phyloP scores from a whole-genome alignment of 805 yeast genomes.

The Blastobotrys mokoenaii region DNA sequence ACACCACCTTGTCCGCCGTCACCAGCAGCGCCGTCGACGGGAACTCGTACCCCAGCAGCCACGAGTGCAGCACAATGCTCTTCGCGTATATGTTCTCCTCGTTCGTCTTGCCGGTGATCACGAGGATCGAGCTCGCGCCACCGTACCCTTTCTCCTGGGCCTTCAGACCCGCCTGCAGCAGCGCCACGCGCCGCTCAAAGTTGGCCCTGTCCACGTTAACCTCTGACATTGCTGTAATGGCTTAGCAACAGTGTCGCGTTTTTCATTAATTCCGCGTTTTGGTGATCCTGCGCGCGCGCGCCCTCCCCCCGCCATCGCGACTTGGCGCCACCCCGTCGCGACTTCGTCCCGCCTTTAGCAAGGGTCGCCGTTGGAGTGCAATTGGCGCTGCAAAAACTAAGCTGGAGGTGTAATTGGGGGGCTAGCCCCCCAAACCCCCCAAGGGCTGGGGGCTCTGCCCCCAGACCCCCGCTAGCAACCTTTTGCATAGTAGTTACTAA shows the following conservation, averaged over 20 bases:
- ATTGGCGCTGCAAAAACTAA: no score
- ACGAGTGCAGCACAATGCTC: conserved; percentile 75
- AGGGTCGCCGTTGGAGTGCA: no score
- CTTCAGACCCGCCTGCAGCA: conserved; percentile 19
- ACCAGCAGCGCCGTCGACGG: conserved; percentile 79
- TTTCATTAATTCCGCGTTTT: not conserved
- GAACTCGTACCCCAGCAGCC: conserved; percentile 92
- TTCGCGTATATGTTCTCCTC: conserved; percentile 86
- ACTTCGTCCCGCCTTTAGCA: no score
- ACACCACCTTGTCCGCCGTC: conserved; percentile 46
- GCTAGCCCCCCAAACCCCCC: no score
- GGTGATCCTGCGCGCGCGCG: not conserved
- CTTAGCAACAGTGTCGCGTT: not conserved
- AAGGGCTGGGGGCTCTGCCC: no score
- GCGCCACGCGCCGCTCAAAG: conserved; percentile 26
- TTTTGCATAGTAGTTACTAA: no score
- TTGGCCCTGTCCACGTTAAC: conserved; percentile 24
- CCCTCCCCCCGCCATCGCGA: not conserved
- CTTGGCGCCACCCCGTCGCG: no score
- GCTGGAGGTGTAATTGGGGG: no score
- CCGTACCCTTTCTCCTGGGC: conserved; percentile 27
- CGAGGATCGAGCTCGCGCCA: conserved; percentile 44
- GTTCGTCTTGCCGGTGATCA: conserved; percentile 80
- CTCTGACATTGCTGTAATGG: conserved; percentile 2
- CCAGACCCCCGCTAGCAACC: no score